Base-by-base conservation (phyloP, 495 filamentous ascomycete species). In the Daldinia decipiens region DNA sequence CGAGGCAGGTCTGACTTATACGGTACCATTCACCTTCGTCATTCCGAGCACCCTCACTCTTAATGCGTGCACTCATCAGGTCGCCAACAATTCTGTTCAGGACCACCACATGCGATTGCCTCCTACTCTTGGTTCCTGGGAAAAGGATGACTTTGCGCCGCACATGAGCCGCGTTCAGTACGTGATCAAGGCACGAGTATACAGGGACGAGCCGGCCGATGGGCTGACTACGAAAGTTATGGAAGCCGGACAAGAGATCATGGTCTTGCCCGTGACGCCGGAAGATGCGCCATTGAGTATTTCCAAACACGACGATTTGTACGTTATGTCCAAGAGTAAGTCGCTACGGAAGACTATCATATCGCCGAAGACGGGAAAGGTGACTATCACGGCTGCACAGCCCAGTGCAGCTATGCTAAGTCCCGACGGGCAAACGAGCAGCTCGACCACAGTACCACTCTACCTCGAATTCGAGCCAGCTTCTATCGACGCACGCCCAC, bases 1-100 rank as follows among this genome's bases (percentile, higher is more conserved):
- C 12, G 87, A 92, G 76, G 83, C 87, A 2, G 92, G 88, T 3
- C 82, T 81, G 55, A 86, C 81, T 27, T 93, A 94, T 77, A 88
- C 78, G 13, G 89, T 97, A 59, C 92, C 93, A 1, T 99, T 98
- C 80, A 89, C 88, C 65, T 99, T 99, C 74, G 90, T 93, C 39
- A 87, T 98, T 12, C 95, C 96, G 0, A 84, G 87, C 31, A 87
- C 88, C 11, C 84, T 98, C 43, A 85, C 89, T 29, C 83, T 86
- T 8, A 79, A 81, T 45, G 80, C 83, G 15, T 88, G 86, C 76
- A 81, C 76, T 65, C 85, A 87, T 67, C 24, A 59, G 5, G 73
- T 76, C 7, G 56, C 77, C 19, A 87, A 88, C 59, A 77, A 84
- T 7, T 84, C 89, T 31, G 81, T 97, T 43, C 84, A 87, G 62